Base-by-base conservation (phyloP, 2,329 filamentous ascomycete genomes). In the Fusarium coffeatum region DNA sequence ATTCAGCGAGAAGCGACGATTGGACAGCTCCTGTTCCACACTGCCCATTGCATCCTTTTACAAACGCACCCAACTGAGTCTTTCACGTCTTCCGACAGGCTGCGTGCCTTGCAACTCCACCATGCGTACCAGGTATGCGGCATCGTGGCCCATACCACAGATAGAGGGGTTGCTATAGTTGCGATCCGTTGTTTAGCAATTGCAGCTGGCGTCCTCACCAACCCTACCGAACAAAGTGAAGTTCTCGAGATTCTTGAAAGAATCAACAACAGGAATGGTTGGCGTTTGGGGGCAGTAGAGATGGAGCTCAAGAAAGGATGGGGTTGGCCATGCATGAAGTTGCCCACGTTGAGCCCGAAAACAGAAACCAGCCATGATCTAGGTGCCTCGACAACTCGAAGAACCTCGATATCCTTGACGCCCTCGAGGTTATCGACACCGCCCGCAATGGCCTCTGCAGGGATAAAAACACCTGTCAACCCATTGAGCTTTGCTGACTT, bases 41-140 rank as follows among this genome's bases (percentile, higher is more conserved):
- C 93, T 0, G 90, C 92, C 23, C 91, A 95, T 81, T 91, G 92
- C 68, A 82, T 98, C 34, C 86, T 98, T 8, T 89, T 92, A 6
- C 92, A 95, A 72, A 90, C 90, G 23, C 91, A 97, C 77, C 94
- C 94, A 0, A 78, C 91, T 54, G 85, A 90, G 40, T 83, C 87
- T 13, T 82, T 86, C 10, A 85, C 88, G 40, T 83, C 83, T 20
- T 84, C 85, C 4, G 83, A 88, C 6, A 90, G 93, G 64, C 93
- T 95, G 88, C 87, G 87, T 48, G 84, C 86, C 7, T 86, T 92
- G 75, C 90, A 92, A 72, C 84, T 90, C 50, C 88, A 89, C 66
- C 93, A 98, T 76, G 91, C 93, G 0, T 90, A 92, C 71, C 91
- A 94, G 77, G 91, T 97, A 25, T 98, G 94, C 76, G 95, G 95